A percentile compares a stretch with the other conserved stretches of the same genome.
Evolutionary conservation across 345 rosid genomes (phyloP).

Genomic region (Eucalyptus cladocalyx): DNA sequence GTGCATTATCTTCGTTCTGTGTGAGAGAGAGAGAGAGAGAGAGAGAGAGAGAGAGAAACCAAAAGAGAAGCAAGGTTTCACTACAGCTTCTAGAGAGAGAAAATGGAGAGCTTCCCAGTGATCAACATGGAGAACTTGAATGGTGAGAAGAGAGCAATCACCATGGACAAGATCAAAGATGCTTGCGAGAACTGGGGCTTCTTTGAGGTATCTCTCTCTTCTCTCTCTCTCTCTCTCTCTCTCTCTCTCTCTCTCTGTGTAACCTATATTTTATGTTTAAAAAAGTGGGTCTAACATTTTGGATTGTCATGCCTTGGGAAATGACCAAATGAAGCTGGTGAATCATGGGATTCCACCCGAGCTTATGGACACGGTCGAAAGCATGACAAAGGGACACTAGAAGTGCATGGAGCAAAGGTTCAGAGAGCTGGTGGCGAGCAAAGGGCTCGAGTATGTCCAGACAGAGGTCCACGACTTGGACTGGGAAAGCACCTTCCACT

Average conservation of each 20-base stretch:
- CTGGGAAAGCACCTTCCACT: constrained; percentile 82
- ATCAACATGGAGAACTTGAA: too few relatives aligned
- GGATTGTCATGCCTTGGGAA: neutral
- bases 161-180: neutral
- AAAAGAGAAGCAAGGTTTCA: too few relatives aligned
- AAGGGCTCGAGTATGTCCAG: constrained; percentile 42
- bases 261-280: neutral
- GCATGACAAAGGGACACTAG: constrained; percentile 58
- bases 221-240: neutral
- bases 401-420: constrained; percentile 84
- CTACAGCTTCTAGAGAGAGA: too few relatives aligned
- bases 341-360: constrained; percentile 72
- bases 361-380: constrained; percentile 65
- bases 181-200: constrained; percentile 99
- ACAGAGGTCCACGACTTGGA: constrained; percentile 71
- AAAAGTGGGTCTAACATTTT: neutral
- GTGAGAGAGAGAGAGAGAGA: too few relatives aligned
- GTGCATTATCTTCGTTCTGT: too few relatives aligned
- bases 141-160: too few relatives aligned
- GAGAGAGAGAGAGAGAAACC: too few relatives aligned
- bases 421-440: constrained; percentile 54
- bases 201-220: too few relatives aligned
- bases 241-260: neutral
- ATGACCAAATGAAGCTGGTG: constrained; percentile 25
- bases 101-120: too few relatives aligned